Evolutionary conservation across 176 grass and related monocot genomes (phyloP).

Genomic region (Eragrostis curvula): DNA sequence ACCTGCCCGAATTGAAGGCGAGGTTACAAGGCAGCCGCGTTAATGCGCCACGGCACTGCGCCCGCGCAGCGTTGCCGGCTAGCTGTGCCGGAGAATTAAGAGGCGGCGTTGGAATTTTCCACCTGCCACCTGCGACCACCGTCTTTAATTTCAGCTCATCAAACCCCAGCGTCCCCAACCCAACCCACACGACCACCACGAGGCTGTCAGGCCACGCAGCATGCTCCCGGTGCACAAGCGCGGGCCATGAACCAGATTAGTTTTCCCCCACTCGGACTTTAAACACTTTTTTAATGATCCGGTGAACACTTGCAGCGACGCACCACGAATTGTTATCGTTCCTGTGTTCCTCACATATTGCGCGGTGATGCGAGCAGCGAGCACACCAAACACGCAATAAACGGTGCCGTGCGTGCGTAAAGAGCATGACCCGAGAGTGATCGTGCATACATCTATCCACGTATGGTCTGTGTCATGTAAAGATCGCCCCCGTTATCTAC

Average conservation of each 20-base stretch:
- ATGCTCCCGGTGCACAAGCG: background rate
- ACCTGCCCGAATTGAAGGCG: background rate
- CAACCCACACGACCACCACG: background rate
- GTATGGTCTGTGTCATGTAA: slow-evolving; percentile 3
- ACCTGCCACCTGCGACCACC: background rate
- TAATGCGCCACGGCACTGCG: background rate
- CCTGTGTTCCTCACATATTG: background rate
- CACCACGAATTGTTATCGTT: background rate
- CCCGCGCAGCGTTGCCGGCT: background rate
- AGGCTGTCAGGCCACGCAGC: background rate
- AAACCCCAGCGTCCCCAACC: background rate
- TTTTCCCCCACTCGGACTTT: background rate
- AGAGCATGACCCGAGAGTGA: background rate
- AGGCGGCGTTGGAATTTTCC: background rate
- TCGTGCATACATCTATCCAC: too few relatives aligned
- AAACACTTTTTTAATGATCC: too few relatives aligned
- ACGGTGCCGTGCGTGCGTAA: background rate
- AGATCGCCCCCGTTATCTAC: background rate
- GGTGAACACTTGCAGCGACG: too few relatives aligned
- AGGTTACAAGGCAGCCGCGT: background rate
- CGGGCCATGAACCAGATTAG: background rate
- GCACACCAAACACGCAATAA: background rate
- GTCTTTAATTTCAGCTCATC: slow-evolving; percentile 43
- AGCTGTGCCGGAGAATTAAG: background rate
- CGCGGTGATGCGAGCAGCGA: background rate